A percentile compares a stretch with the other conserved stretches of the same genome.
Conservation (phyloP, 148 eudicot species). For the Gaultheria prostrata region DNA sequence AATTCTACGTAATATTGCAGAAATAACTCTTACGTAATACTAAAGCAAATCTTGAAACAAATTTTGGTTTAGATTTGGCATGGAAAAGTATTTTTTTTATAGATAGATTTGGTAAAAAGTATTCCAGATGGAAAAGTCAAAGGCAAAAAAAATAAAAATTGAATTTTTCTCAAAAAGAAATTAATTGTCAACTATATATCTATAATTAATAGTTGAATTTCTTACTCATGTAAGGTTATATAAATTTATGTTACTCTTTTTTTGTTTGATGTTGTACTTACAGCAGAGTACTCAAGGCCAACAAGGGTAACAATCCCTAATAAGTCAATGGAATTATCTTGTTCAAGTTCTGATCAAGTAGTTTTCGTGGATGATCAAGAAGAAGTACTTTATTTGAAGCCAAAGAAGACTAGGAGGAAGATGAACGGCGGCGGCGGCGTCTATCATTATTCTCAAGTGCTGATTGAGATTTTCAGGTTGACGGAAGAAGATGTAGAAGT, state of each 20-base stretch:
- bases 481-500: conserved; percentile 32
- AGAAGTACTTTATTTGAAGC: not conserved
- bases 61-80: no score
- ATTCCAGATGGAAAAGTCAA: not conserved
- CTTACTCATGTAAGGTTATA: not conserved
- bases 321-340: not conserved
- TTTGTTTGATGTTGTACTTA: not conserved
- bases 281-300: not conserved
- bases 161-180: not conserved
- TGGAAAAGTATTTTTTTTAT: no score
- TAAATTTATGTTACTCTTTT: not conserved
- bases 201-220: not conserved
- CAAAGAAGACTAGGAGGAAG: not conserved
- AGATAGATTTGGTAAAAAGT: not conserved
- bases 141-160: no score
- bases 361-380: not conserved
- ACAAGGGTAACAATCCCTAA: conserved; percentile 14
- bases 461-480: conserved; percentile 26
- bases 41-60: no score
- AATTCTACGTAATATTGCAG: not conserved
- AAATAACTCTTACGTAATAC: not conserved
- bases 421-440: not conserved
- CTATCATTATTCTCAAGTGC: conserved; percentile 12
- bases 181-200: not conserved
- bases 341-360: not conserved